Evolutionary conservation across 805 yeast genomes (phyloP).

Genomic region (Metschnikowia borealis): DNA sequence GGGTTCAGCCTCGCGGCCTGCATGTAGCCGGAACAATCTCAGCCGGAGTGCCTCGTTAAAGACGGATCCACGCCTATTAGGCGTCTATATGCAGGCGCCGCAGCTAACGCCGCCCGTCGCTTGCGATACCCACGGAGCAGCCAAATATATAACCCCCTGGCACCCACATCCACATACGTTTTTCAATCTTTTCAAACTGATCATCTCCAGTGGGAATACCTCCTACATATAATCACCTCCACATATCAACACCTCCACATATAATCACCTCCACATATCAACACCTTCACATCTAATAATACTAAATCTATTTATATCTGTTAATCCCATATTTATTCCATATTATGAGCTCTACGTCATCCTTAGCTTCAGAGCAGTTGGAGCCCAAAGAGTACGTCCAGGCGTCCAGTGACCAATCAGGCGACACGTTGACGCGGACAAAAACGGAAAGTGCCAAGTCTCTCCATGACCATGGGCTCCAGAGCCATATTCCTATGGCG

Average conservation of each 20-base stretch:
- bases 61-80: too few species aligned
- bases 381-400: constrained; percentile 12
- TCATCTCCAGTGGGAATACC: too few species aligned
- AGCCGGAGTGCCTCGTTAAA: background rate
- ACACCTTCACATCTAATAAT: too few species aligned
- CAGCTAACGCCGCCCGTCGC: background rate
- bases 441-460: constrained; percentile 75
- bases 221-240: too few species aligned
- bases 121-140: constrained; percentile 1
- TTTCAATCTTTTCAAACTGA: too few species aligned
- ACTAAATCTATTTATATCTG: too few species aligned
- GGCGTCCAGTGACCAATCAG: constrained; percentile 1
- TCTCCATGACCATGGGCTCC: constrained; percentile 57
- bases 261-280: too few species aligned
- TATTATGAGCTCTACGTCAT: constrained; percentile 11
- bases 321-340: background rate
- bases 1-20: too few species aligned
- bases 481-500: constrained; percentile 48
- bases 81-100: background rate
- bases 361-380: constrained; percentile 12
- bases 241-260: too few species aligned
- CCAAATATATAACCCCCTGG: background rate
- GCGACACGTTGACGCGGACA: constrained; percentile 18
- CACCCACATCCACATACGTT: too few species aligned
- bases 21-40: background rate